Evolutionary conservation across 257 asterid genomes (phyloP), one percentile per base, ranked within the genome.

Genomic region (Vinca minor): DNA sequence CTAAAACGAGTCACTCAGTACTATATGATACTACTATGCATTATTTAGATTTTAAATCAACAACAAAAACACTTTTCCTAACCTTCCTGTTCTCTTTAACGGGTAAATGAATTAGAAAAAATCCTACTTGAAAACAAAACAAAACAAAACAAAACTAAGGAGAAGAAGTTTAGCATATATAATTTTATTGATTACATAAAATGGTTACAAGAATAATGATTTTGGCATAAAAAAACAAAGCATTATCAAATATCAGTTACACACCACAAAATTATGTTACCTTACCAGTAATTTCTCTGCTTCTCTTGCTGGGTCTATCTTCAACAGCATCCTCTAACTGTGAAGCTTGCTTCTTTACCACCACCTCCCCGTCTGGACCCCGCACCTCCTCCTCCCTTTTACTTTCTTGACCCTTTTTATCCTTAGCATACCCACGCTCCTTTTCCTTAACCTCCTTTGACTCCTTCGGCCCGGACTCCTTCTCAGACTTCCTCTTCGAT

Each of bases 211-310:
- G n/a, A 45, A 20, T 73, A 42, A 38, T 4, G n/a, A 55, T 31
- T 68, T 32, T 52, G 32, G 25, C 52, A 48, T 38, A 49, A 25
- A 48, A 59, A 72, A 72, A n/a, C 18, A 21, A 38, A 59, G 25
- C 8, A 23, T 54, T 42, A 58, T 42, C 69, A 68, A 60, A n/a
- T n/a, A n/a, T n/a, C n/a, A n/a, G n/a, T 64, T 58, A 49, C 63
- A 56, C 72, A 72, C 76, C 78, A 69, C 62, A 48, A 21, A 62
- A 59, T 60, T 57, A 74, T 80, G 85, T 73, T 75, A 86, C 79
- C 88, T 82, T 82, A 92, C 98, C 97, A 62, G 87, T 69, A 81
- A 74, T 81, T 74, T 90, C 92, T 77, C 86, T 81, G 44, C 82
- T 66, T 42, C 84, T 85, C 81, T 85, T 93, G 60, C 78, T 77